Evolutionary conservation across 75 land plant species (phyloP).

Genomic region (Adiantum capillusveneris): DNA sequence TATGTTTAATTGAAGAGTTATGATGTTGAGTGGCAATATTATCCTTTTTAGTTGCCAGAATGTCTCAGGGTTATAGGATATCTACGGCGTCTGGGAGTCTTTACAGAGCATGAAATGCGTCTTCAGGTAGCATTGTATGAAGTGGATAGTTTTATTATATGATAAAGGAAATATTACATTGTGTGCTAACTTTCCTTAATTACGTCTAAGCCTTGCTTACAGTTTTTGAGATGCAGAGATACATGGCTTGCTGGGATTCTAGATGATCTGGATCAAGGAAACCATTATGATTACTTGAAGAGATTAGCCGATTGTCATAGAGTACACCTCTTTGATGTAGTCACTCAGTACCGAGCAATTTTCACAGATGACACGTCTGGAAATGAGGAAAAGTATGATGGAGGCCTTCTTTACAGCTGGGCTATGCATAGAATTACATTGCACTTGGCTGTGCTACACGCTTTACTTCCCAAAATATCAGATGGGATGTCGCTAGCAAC

Average conservation of each 20-base stretch:
- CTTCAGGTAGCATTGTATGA: constrained; percentile 71
- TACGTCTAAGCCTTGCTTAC: constrained; percentile 2
- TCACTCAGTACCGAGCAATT: constrained; percentile 93
- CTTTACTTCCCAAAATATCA: constrained; percentile 75
- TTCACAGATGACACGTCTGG: constrained; percentile 96
- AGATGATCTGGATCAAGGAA: constrained; percentile 85
- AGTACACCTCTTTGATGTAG: constrained; percentile 92
- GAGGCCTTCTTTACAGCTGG: constrained; percentile 98
- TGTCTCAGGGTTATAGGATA: constrained; percentile 91
- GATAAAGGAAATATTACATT: too few species aligned
- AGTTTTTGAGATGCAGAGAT: constrained; percentile 98
- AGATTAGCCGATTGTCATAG: constrained; percentile 87
- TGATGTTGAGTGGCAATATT: not conserved
- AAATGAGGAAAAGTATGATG: constrained; percentile 89
- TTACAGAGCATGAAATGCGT: constrained; percentile 86
- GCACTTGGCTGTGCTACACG: constrained; percentile 55
- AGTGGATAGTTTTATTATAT: too few species aligned
- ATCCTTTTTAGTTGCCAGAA: constrained; percentile 69
- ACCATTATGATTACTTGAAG: constrained; percentile 76
- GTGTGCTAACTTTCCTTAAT: too few species aligned
- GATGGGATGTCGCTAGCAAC: constrained; percentile 81
- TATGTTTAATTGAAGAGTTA: too few species aligned
- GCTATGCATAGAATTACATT: constrained; percentile 89
- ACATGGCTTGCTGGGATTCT: constrained; percentile 90
- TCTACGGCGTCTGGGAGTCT: constrained; percentile 87